Base-by-base conservation (phyloP, 257 asterid genomes). In the Nicotiana knightiana region DNA sequence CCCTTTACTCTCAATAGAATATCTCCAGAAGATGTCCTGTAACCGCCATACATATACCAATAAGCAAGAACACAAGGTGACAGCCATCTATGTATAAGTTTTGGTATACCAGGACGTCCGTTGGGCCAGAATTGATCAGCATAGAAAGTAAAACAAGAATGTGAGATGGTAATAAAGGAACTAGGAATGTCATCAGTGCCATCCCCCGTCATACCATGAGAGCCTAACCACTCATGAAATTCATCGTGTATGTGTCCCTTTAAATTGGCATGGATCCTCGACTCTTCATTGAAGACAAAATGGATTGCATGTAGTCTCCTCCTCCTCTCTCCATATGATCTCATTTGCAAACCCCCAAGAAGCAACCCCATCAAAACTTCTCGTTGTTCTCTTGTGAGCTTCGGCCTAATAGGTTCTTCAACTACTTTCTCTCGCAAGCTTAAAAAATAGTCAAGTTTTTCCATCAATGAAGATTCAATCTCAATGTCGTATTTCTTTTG, bases 31-130 rank as follows among this genome's bases (percentile, higher is more conserved):
- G 94, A 88, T 35, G 97, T 93, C 84, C 91, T 91, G 80, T 90
- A 88, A 37, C 98, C 99, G 3, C 93, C 92, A 35, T 92, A 93
- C 98, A 96, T 96, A 37, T 93, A 96, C 99, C 99, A 96, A 68
- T 93, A 94, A 11, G 98, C 98, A 86, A 96, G 94, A 86, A 90
- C 96, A 46, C 93, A 91, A 59, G 97, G 97, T 1, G 98, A 93
- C 83, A 96, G 35, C 98, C 99, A 96, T 83, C 97, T 86, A 55
- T 94, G 95, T 76, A 96, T 89, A 63, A 96, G 92, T 86, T 91
- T 93, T 43, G 99, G 99, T 67, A 93, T 89, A 9, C 78, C 89
- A 7, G 90, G 93, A n/a, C 6, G 82, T 24, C 93, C 90, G 26
- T 89, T 89, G 8, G 91, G 88, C 89, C 90, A 90, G 87, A 96